Conservation (phyloP, 2,329 filamentous ascomycete genomes). For the Colletotrichum limetticola region DNA sequence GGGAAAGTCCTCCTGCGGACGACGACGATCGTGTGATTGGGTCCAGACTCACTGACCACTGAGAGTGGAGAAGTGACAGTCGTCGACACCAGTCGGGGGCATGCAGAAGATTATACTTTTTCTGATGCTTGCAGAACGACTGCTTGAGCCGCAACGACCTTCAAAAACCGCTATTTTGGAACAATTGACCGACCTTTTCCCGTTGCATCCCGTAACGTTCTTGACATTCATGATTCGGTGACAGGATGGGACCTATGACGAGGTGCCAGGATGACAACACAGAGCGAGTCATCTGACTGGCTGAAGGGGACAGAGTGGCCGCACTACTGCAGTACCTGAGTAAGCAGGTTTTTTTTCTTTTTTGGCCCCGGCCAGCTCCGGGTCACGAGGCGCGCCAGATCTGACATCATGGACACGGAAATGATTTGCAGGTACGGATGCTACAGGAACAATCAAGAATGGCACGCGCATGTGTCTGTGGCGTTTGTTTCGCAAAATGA, state of each 20-base stretch:
- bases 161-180: background rate
- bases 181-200: background rate
- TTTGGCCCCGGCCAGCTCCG: background rate
- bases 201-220: background rate
- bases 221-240: background rate
- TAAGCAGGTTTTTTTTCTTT: background rate
- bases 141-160: background rate
- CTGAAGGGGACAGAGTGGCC: background rate
- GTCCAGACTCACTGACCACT: slow-evolving; percentile 16
- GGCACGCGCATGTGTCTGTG: no score
- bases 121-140: background rate
- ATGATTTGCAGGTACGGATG: background rate
- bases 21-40: slow-evolving; percentile 10
- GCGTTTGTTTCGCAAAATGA: background rate
- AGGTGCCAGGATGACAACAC: slow-evolving; percentile 13
- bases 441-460: no score
- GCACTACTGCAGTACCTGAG: slow-evolving; percentile 7
- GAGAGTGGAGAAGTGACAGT: slow-evolving; percentile 30
- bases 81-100: background rate
- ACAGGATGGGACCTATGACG: background rate
- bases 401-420: slow-evolving; percentile 20
- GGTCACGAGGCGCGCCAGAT: background rate
- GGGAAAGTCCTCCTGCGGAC: background rate
- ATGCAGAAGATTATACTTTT: background rate
- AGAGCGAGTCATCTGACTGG: slow-evolving; percentile 20